Evolutionary conservation across 116 monocot species (phyloP).

Genomic region (Phalaenopsis hybrid): DNA sequence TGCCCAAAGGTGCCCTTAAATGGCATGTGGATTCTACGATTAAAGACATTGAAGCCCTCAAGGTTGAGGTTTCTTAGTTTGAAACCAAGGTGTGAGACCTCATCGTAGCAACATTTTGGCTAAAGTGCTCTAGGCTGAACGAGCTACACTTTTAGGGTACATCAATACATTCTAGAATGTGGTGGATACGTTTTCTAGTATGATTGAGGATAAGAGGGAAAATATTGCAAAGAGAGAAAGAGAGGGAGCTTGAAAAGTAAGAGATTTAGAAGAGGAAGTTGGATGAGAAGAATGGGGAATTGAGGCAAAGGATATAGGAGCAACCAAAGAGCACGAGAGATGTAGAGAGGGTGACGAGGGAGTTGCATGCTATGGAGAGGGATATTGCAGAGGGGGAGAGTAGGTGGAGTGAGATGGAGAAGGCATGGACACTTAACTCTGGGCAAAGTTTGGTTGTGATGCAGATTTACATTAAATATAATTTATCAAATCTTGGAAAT

Average conservation of each 20-base stretch:
- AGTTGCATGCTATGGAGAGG: slow-evolving; percentile 33
- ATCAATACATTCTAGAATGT: slow-evolving; percentile 35
- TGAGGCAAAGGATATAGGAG: slow-evolving; percentile 25
- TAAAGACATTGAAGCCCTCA: slow-evolving; percentile 14
- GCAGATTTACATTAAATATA: too few relatives aligned
- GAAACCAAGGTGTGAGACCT: slow-evolving; percentile 29
- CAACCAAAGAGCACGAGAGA: slow-evolving; percentile 20
- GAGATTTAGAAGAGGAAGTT: slow-evolving; percentile 21
- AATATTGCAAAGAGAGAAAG: background rate
- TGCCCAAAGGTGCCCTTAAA: background rate
- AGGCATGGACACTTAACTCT: slow-evolving; percentile 33
- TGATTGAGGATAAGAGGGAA: slow-evolving; percentile 25
- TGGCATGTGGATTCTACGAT: slow-evolving; percentile 14
- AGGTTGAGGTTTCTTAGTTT: slow-evolving; percentile 33
- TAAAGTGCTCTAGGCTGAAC: slow-evolving; percentile 28
- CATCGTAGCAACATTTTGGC: slow-evolving; percentile 22
- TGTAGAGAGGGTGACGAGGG: slow-evolving; percentile 40
- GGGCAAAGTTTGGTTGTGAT: too few relatives aligned
- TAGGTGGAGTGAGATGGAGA: slow-evolving; percentile 26
- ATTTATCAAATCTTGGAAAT: too few relatives aligned
- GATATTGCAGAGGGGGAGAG: slow-evolving; percentile 29
- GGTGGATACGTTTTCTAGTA: slow-evolving; percentile 20
- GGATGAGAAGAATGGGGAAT: slow-evolving; percentile 29
- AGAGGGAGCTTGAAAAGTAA: slow-evolving; percentile 31
- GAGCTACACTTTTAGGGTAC: slow-evolving; percentile 19